Evolutionary conservation across 1,139 yeast species (phyloP).

Genomic region (Scheffersomyces insectosa): DNA sequence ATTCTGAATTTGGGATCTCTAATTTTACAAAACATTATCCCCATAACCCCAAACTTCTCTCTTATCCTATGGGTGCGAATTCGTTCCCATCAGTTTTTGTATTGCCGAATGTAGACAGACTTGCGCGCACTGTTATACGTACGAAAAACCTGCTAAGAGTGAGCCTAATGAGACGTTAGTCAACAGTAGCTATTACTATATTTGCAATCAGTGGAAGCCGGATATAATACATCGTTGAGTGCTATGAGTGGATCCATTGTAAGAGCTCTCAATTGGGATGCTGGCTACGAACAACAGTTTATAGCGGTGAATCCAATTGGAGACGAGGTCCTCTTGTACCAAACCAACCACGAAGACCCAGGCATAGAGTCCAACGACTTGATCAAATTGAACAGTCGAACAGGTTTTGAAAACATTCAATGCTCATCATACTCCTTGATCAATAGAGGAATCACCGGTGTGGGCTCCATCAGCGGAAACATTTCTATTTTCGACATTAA

Average conservation of each 20-base stretch:
- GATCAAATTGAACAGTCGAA: conserved; percentile 49
- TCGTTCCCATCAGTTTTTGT: no score
- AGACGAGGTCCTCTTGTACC: conserved; percentile 64
- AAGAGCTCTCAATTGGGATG: conserved; percentile 63
- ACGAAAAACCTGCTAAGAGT: no score
- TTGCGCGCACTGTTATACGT: no score
- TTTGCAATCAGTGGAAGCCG: no score
- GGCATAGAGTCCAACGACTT: conserved; percentile 39
- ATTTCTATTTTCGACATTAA: conserved; percentile 65
- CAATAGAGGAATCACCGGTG: conserved; percentile 62
- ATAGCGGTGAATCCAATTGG: conserved; percentile 68
- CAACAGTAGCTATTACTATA: no score
- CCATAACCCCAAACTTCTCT: no score
- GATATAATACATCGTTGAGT: no score
- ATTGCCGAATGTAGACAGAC: no score
- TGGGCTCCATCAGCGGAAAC: conserved; percentile 73
- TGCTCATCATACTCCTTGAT: conserved; percentile 66
- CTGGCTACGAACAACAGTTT: conserved; percentile 54
- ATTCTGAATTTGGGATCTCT: no score
- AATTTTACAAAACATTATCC: no score
- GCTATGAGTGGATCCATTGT: conserved; percentile 55
- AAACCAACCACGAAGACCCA: conserved; percentile 48
- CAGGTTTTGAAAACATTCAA: conserved; percentile 72
- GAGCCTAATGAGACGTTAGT: no score
- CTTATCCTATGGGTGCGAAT: no score